These are phyloP conservation scores for Globisporangium uncinulatum DNA, from an alignment of 352 stramenopile genomes.

Conservation along the genomic window DNA sequence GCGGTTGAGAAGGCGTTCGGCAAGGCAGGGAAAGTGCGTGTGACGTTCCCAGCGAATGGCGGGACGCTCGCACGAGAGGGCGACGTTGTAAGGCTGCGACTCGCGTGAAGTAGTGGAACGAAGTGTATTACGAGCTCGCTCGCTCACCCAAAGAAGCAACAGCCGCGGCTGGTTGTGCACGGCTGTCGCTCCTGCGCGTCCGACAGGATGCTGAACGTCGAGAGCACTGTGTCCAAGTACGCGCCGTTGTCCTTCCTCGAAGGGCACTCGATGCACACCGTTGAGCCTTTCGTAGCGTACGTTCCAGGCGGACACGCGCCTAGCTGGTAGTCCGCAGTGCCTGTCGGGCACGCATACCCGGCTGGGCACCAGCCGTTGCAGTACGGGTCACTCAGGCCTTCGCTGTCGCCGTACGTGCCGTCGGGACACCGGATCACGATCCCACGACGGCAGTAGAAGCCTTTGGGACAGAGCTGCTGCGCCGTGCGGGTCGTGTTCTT, in stretches of 20 bases:
- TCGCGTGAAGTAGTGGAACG: neutral
- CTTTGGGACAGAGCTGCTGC: constrained; percentile 44
- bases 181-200: constrained; percentile 11
- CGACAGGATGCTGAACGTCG: constrained; percentile 17
- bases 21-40: constrained; percentile 69
- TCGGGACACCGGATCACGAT: constrained; percentile 59
- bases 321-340: constrained; percentile 33
- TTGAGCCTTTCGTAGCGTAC: constrained; percentile 36
- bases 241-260: constrained; percentile 11
- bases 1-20: constrained; percentile 68
- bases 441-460: constrained; percentile 72
- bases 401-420: constrained; percentile 49
- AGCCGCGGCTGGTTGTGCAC: constrained; percentile 34
- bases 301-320: constrained; percentile 39
- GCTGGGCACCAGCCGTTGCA: constrained; percentile 67
- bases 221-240: constrained; percentile 17
- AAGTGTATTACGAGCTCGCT: neutral
- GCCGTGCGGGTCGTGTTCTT: constrained; percentile 49
- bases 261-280: constrained; percentile 40
- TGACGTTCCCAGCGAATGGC: constrained; percentile 32
- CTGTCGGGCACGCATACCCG: constrained; percentile 62
- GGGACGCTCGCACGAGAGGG: constrained; percentile 45
- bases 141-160: constrained; percentile 40
- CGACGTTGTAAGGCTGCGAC: constrained; percentile 13
- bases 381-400: constrained; percentile 36